A percentile compares a stretch with the other conserved stretches of the same genome.
Conservation (phyloP, 78 protist genomes). For the Guillardia theta region DNA sequence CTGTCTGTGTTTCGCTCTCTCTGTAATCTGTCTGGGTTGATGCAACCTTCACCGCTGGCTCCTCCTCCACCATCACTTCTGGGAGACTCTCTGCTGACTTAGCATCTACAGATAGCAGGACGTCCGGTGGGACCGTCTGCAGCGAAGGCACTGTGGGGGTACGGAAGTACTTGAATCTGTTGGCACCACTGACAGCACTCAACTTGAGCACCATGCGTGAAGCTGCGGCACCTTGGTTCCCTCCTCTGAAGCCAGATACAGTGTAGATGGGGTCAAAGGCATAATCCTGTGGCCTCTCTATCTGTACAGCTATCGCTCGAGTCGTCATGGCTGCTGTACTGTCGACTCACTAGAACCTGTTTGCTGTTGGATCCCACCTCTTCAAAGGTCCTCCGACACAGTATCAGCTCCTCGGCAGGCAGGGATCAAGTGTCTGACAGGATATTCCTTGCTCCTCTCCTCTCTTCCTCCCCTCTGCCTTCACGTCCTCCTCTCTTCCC, state of each 20-base stretch:
- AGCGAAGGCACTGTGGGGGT: conserved; percentile 21
- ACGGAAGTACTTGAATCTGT: conserved; percentile 41
- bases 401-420: too few species aligned
- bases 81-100: background rate
- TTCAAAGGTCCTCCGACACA: too few species aligned
- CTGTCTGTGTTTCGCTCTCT: conserved; percentile 81
- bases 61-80: background rate
- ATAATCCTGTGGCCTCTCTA: conserved; percentile 3
- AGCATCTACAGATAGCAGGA: background rate
- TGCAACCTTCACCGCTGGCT: background rate
- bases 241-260: background rate
- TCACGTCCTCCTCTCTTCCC: too few species aligned
- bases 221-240: background rate
- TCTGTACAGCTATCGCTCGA: background rate
- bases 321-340: too few species aligned
- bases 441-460: too few species aligned
- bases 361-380: too few species aligned
- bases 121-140: conserved; percentile 30
- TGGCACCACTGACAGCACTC: background rate
- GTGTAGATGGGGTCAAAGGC: background rate
- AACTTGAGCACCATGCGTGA: background rate
- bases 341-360: too few species aligned
- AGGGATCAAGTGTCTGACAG: too few species aligned
- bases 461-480: too few species aligned
- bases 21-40: conserved; percentile 58